Conservation (phyloP, 2,329 filamentous ascomycete genomes). For the Calonectria montana region DNA sequence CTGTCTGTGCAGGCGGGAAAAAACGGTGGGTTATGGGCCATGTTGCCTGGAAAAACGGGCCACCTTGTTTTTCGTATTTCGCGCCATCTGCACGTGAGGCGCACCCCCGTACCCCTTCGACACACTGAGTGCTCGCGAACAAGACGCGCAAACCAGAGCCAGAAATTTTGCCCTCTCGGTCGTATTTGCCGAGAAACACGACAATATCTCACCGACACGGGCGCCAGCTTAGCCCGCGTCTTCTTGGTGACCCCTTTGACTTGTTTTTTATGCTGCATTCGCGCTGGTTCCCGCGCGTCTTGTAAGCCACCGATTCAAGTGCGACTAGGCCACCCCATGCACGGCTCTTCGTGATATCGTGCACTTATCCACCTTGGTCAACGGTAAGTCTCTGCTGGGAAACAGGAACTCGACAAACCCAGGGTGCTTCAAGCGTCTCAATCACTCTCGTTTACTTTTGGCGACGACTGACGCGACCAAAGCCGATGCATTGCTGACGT, state of each 20-base stretch:
- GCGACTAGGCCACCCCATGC: slow-evolving; percentile 42
- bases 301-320: slow-evolving; percentile 38
- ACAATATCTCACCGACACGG: slow-evolving; percentile 22
- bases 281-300: slow-evolving; percentile 35
- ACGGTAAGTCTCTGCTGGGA: slow-evolving; percentile 33
- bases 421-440: neutral
- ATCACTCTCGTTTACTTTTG: neutral
- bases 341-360: slow-evolving; percentile 40
- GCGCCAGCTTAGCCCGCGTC: neutral
- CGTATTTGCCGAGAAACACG: slow-evolving; percentile 22
- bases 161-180: slow-evolving; percentile 24
- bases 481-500: slow-evolving; percentile 32
- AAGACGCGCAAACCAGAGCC: slow-evolving; percentile 36
- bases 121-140: slow-evolving; percentile 31
- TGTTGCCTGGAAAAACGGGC: slow-evolving; percentile 37
- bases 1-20: slow-evolving; percentile 10
- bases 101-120: slow-evolving; percentile 32
- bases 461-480: slow-evolving; percentile 1
- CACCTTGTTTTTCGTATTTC: slow-evolving; percentile 36
- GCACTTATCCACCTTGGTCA: slow-evolving; percentile 34
- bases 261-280: slow-evolving; percentile 23
- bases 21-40: slow-evolving; percentile 32
- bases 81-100: slow-evolving; percentile 40
- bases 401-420: slow-evolving; percentile 7
- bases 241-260: neutral